phyloP scores from a whole-genome alignment of 257 asterid species.

The Oldenlandia corymbosa region DNA sequence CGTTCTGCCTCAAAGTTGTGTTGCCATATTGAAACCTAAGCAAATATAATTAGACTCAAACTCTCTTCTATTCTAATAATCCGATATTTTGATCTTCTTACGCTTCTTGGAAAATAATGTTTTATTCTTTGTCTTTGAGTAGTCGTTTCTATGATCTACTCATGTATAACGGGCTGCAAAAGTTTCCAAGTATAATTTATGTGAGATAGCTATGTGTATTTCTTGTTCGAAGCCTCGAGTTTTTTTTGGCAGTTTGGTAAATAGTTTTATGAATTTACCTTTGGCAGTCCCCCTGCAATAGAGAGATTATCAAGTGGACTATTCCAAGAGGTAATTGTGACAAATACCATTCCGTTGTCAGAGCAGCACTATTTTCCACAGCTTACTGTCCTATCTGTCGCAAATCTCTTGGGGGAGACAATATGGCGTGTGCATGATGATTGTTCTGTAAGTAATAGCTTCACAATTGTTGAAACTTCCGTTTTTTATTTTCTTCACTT shows the following conservation, averaged over 20 bases:
- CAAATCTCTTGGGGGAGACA: conserved; percentile 87
- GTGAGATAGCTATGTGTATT: not conserved
- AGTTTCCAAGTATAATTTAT: not conserved
- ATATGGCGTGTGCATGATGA: conserved; percentile 96
- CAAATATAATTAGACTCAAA: not conserved
- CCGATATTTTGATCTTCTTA: not conserved
- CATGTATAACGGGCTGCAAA: no score
- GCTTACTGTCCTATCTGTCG: conserved; percentile 82
- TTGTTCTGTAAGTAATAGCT: conserved; percentile 60
- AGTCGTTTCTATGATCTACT: not conserved
- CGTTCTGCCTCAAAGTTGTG: not conserved
- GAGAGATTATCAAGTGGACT: conserved; percentile 89
- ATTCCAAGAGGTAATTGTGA: conserved; percentile 89
- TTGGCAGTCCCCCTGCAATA: conserved; percentile 87
- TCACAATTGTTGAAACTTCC: not conserved
- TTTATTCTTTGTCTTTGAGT: not conserved
- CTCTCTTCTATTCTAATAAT: not conserved
- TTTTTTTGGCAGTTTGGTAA: not conserved
- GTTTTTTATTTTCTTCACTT: not conserved
- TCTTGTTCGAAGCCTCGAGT: not conserved
- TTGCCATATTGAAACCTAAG: not conserved
- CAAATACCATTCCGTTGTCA: conserved; percentile 85
- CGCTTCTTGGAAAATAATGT: not conserved
- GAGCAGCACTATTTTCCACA: conserved; percentile 88
- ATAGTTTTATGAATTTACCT: conserved; percentile 12